Evolutionary conservation across 2,329 filamentous ascomycete genomes (phyloP), one percentile per base, ranked within the genome.

Genomic region (Stachybotrys echinatus): DNA sequence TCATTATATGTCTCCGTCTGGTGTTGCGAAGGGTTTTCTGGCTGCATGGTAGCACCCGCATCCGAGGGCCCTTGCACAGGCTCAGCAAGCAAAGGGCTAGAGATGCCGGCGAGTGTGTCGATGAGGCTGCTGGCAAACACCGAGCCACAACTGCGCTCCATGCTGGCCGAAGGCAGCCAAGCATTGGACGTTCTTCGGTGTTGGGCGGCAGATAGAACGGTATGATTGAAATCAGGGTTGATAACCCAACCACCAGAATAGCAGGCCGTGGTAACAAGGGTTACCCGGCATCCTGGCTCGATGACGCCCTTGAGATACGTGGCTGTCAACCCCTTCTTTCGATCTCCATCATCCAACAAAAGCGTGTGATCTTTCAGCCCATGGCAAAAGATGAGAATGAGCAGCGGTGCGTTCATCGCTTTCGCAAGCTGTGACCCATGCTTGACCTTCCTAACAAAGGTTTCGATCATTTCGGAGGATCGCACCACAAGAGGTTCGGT

Each of bases 241-340:
- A 48, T 23, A 14, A 23, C 22, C 50, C 50, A 52, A 3, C 50
- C 50, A 42, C 50, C 45, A 6, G 47, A 49, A 22, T 48, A 46
- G 34, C 50, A 52, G 21, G 50, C 46, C 14, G 50, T 48, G 20
- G 42, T 48, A 14, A 52, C 23, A 21, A 52, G 23, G 6, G 50
- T 52, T 12, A 52, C 47, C 5, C 42, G 46, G 21, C 46, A 42
- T 10, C 46, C 46, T 23, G 42, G 46, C 19, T 52, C 50, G 6
- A 52, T 45, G 8, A 42, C 46, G 4, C 43, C 50, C 23, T 46
- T 45, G 12, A 52, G 21, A 10, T 42, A 22, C n/a, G 42, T 49
- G 27, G 39, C 21, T 3, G 48, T 39, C 10, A 45, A 42, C 3
- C 23, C 27, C 20, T 46, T 39, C 2, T 39, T 14, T 10, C 44